These are phyloP conservation scores for Pseudozyma thailandica DNA, from an alignment of 1,284 basidiomycete genomes.

Conservation along the genomic window DNA sequence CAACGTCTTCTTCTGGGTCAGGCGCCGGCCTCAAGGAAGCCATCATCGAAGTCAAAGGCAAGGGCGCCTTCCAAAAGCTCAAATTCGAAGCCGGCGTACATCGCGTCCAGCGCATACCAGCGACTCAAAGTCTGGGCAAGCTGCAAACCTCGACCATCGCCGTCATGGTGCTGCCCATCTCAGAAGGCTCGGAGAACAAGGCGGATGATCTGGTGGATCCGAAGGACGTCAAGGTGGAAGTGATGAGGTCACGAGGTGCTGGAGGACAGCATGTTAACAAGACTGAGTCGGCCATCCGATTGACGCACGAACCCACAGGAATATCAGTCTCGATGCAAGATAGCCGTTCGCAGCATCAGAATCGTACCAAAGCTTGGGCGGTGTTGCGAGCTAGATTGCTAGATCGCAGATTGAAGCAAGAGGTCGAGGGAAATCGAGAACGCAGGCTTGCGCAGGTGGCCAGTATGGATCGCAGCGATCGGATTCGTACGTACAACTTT, in stretches of 20 bases:
- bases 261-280: slow-evolving; percentile 99
- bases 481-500: slow-evolving; percentile 66
- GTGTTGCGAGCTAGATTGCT: slow-evolving; percentile 61
- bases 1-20: slow-evolving; percentile 35
- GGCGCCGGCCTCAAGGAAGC: slow-evolving; percentile 82
- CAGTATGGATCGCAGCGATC: slow-evolving; percentile 63
- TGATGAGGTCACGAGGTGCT: slow-evolving; percentile 93
- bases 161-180: slow-evolving; percentile 70
- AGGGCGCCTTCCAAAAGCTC: slow-evolving; percentile 81
- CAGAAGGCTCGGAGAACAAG: slow-evolving; percentile 67
- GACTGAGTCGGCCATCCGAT: slow-evolving; percentile 96
- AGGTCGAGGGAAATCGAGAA: slow-evolving; percentile 56
- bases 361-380: slow-evolving; percentile 65
- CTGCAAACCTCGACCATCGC: slow-evolving; percentile 93
- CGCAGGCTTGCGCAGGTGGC: slow-evolving; percentile 60
- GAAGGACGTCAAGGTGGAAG: slow-evolving; percentile 88
- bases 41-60: slow-evolving; percentile 82
- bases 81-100: slow-evolving; percentile 95
- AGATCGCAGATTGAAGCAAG: slow-evolving; percentile 58
- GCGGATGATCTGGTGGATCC: slow-evolving; percentile 75
- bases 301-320: slow-evolving; percentile 92
- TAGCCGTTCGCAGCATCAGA: slow-evolving; percentile 90
- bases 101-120: slow-evolving; percentile 91
- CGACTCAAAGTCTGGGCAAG: slow-evolving; percentile 85
- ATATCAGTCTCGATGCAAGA: slow-evolving; percentile 99